Percentiles rank a stretch among this genome's conserved stretches.
Evolutionary conservation across 768 basidiomycete species (phyloP).

Genomic region (Steccherinum ochraceum): DNA sequence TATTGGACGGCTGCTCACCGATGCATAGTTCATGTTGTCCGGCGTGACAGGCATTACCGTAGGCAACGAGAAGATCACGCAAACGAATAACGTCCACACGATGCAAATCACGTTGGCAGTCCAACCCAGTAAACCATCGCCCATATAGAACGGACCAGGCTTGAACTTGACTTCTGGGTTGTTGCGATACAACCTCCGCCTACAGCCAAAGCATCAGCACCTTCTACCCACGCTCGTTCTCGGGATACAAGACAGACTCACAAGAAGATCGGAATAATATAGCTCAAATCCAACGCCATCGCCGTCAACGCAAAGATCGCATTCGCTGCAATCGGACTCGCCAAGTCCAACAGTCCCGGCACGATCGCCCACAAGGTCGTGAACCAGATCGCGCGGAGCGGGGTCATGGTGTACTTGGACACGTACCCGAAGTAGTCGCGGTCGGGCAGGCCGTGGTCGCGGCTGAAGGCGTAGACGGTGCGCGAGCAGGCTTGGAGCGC

Average conservation of each 20-base stretch:
- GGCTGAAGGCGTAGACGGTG: slow-evolving; percentile 78
- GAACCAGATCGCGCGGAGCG: slow-evolving; percentile 72
- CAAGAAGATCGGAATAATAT: slow-evolving; percentile 78
- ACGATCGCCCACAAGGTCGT: slow-evolving; percentile 61
- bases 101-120: slow-evolving; percentile 61
- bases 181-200: slow-evolving; percentile 55
- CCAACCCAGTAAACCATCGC: slow-evolving; percentile 57
- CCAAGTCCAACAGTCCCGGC: slow-evolving; percentile 70
- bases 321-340: slow-evolving; percentile 67
- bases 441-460: slow-evolving; percentile 77
- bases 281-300: slow-evolving; percentile 72
- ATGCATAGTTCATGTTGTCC: slow-evolving; percentile 75
- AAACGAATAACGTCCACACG: slow-evolving; percentile 61
- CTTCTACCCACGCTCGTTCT: not conserved
- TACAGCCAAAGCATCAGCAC: slow-evolving; percentile 7
- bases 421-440: slow-evolving; percentile 70
- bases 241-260: slow-evolving; percentile 13
- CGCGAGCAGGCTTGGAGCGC: slow-evolving; percentile 79
- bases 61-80: slow-evolving; percentile 69
- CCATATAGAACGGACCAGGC: slow-evolving; percentile 86
- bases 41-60: slow-evolving; percentile 62
- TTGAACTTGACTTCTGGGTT: slow-evolving; percentile 82
- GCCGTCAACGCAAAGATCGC: slow-evolving; percentile 81
- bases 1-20: slow-evolving; percentile 34
- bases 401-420: slow-evolving; percentile 58